Evolutionary conservation across 2,329 filamentous ascomycete genomes (phyloP).

Genomic region (Macrophomina tecta): DNA sequence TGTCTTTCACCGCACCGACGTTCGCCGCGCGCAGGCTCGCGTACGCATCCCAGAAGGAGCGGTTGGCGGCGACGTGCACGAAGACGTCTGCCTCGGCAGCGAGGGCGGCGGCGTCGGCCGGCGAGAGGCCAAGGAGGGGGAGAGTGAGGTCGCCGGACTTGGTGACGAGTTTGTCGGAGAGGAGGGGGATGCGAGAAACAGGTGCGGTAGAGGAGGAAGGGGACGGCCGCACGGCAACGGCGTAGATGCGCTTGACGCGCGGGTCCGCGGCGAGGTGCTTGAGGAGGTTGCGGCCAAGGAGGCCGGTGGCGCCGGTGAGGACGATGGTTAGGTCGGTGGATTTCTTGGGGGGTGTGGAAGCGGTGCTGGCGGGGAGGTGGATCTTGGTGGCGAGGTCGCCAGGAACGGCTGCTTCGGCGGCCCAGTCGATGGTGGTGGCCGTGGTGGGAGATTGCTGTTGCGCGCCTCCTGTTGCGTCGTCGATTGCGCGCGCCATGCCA

Average conservation of each 20-base stretch:
- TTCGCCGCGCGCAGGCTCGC: constrained; percentile 36
- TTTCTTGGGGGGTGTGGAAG: not conserved
- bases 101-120: not conserved
- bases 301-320: constrained; percentile 33
- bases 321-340: constrained; percentile 22
- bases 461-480: not conserved
- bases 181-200: not conserved
- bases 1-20: constrained; percentile 28
- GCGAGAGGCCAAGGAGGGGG: constrained; percentile 32
- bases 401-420: not conserved
- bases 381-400: not conserved
- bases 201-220: not conserved
- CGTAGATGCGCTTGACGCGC: constrained; percentile 44
- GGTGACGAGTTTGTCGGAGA: constrained; percentile 24
- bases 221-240: constrained; percentile 48
- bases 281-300: constrained; percentile 29
- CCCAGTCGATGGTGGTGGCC: not conserved
- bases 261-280: constrained; percentile 41
- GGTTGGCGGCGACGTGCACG: constrained; percentile 35
- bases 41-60: constrained; percentile 38
- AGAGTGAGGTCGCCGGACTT: constrained; percentile 47
- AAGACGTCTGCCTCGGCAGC: constrained; percentile 28
- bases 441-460: not conserved
- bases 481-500: not conserved
- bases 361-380: not conserved